Evolutionary conservation across 2,329 filamentous ascomycete genomes (phyloP).

Genomic region (Hypomyces rosellus): DNA sequence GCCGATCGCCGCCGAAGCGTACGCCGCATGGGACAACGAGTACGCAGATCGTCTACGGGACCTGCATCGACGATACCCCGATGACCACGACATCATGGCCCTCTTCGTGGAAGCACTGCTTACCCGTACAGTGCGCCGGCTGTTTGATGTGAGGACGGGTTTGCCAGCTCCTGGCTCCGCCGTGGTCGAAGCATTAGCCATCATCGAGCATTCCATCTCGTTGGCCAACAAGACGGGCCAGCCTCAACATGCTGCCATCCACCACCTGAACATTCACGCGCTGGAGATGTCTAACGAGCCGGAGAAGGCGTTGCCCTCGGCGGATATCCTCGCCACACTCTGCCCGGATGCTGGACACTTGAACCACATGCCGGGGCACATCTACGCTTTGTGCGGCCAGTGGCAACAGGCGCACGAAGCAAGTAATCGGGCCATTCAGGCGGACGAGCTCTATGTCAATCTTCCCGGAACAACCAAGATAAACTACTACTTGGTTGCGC

Average conservation of each 20-base stretch:
- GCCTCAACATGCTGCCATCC: neutral
- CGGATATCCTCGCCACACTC: constrained; percentile 53
- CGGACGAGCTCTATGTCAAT: no score
- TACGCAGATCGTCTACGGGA: constrained; percentile 1
- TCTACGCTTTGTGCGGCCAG: no score
- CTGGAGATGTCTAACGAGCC: constrained; percentile 64
- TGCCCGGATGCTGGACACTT: constrained; percentile 61
- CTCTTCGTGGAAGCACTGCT: constrained; percentile 3
- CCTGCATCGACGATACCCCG: neutral
- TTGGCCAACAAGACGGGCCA: neutral
- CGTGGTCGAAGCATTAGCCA: neutral
- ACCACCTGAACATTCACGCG: constrained; percentile 26
- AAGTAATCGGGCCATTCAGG: no score
- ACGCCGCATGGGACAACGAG: constrained; percentile 1
- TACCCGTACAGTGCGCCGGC: neutral
- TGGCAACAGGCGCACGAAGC: no score
- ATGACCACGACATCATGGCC: neutral
- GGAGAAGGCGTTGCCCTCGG: constrained; percentile 50
- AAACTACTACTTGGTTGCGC: no score
- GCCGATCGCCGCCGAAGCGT: neutral
- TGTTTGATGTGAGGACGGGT: constrained; percentile 4
- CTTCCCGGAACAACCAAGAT: no score
- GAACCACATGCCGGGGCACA: constrained; percentile 16
- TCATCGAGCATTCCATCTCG: neutral
- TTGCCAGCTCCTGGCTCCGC: neutral